phyloP scores from a whole-genome alignment of 176 grass and related monocot genomes.

The Neostapfia colusana region DNA sequence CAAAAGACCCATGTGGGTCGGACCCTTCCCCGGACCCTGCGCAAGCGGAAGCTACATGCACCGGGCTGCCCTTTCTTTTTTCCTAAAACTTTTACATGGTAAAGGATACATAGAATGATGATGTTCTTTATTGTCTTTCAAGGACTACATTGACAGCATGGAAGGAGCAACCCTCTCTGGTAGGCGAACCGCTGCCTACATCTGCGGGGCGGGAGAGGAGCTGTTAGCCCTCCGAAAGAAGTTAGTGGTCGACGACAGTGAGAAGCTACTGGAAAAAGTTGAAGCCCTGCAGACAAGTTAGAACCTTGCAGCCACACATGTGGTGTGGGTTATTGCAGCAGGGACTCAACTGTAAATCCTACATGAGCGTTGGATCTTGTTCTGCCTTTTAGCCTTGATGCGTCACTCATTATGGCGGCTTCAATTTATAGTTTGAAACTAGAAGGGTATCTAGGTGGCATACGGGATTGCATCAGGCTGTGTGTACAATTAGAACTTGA shows the following conservation, averaged over 20 bases:
- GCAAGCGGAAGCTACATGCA: too few species aligned
- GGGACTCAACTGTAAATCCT: constrained; percentile 41
- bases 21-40: too few species aligned
- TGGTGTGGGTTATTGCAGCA: constrained; percentile 29
- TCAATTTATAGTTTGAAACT: constrained; percentile 15
- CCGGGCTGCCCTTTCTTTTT: too few species aligned
- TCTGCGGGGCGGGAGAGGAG: constrained; percentile 72
- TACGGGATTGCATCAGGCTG: constrained; percentile 86
- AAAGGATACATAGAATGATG: neutral
- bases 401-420: neutral
- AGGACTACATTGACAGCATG: constrained; percentile 99
- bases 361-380: constrained; percentile 17
- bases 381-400: constrained; percentile 22
- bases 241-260: constrained; percentile 29
- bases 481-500: constrained; percentile 28
- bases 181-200: constrained; percentile 73
- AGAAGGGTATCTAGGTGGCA: constrained; percentile 57
- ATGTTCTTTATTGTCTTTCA: constrained; percentile 22
- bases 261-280: constrained; percentile 38
- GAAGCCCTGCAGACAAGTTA: constrained; percentile 52
- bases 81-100: too few species aligned
- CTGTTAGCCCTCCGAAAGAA: constrained; percentile 63
- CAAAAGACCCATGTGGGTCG: too few species aligned
- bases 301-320: constrained; percentile 32
- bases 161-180: constrained; percentile 97